These are phyloP conservation scores for Daldinia sp. DNA, from an alignment of 2,329 filamentous ascomycete genomes.

Conservation along the genomic window DNA sequence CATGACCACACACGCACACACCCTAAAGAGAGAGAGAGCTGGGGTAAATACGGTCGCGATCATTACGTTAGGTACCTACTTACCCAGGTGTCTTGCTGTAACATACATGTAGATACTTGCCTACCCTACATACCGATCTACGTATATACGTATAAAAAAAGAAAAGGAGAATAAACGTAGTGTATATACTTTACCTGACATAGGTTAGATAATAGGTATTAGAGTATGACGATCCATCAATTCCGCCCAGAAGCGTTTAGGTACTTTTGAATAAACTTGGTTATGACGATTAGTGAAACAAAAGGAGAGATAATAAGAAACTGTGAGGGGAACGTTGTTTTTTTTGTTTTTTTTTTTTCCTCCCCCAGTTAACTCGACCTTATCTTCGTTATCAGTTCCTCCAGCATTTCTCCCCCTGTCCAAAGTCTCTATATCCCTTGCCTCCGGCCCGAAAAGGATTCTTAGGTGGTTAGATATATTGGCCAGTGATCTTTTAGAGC, in stretches of 20 bases:
- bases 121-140: background rate
- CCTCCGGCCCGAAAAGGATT: conserved; percentile 23
- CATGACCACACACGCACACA: background rate
- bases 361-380: background rate
- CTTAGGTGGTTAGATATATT: background rate
- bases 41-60: conserved; percentile 1
- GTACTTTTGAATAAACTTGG: conserved; percentile 2
- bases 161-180: background rate
- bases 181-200: background rate
- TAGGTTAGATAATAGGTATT: background rate
- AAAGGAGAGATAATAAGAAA: background rate
- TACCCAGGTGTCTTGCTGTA: background rate
- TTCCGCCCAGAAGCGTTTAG: background rate
- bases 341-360: too few relatives aligned
- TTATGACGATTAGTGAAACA: background rate
- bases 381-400: conserved; percentile 6
- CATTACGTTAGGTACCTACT: background rate
- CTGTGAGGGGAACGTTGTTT: background rate
- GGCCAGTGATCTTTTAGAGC: background rate
- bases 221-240: background rate
- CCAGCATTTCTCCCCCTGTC: background rate
- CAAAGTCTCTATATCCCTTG: background rate
- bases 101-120: background rate
- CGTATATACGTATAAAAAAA: background rate
- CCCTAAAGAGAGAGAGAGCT: background rate